A percentile compares a stretch with the other conserved stretches of the same genome.
These are phyloP conservation scores for Arthrobotrys sphaeroides DNA, from an alignment of 2,329 filamentous ascomycete species.

Conservation along the genomic window DNA sequence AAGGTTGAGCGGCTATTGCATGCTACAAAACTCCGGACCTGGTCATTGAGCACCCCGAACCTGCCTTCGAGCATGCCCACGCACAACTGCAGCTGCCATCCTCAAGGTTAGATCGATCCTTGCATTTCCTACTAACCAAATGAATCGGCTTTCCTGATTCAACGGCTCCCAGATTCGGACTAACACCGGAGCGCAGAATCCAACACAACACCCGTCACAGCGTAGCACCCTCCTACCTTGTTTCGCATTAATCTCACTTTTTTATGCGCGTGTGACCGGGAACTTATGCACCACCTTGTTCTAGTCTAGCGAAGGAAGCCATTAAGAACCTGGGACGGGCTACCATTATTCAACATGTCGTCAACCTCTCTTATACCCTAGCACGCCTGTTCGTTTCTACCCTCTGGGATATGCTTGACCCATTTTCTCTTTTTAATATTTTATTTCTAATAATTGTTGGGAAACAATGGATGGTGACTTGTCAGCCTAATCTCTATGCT, in stretches of 20 bases:
- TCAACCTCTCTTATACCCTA: constrained; percentile 24
- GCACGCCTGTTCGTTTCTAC: constrained; percentile 13
- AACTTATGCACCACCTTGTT: constrained; percentile 40
- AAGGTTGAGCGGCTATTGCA: not conserved
- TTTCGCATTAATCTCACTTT: constrained; percentile 43
- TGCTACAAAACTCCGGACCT: not conserved
- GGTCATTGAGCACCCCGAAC: not conserved
- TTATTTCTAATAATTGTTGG: not conserved
- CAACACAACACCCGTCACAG: constrained; percentile 37
- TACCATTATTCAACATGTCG: constrained; percentile 5
- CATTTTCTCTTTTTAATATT: not conserved
- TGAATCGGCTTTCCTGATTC: constrained; percentile 25
- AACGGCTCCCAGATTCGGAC: constrained; percentile 10
- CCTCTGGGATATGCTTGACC: not conserved
- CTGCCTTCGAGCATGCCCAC: not conserved
- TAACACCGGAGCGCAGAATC: constrained; percentile 28
- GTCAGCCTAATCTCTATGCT: constrained; percentile 25
- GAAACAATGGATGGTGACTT: constrained; percentile 1
- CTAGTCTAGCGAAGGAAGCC: not conserved
- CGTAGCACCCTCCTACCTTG: constrained; percentile 37
- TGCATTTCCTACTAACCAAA: constrained; percentile 24
- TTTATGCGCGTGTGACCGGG: constrained; percentile 46
- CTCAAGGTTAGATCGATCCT: constrained; percentile 5
- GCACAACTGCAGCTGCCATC: not conserved
- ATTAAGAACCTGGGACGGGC: not conserved